Base-by-base conservation (phyloP, 208 protist genomes). In the Wallacemonas sp. region DNA sequence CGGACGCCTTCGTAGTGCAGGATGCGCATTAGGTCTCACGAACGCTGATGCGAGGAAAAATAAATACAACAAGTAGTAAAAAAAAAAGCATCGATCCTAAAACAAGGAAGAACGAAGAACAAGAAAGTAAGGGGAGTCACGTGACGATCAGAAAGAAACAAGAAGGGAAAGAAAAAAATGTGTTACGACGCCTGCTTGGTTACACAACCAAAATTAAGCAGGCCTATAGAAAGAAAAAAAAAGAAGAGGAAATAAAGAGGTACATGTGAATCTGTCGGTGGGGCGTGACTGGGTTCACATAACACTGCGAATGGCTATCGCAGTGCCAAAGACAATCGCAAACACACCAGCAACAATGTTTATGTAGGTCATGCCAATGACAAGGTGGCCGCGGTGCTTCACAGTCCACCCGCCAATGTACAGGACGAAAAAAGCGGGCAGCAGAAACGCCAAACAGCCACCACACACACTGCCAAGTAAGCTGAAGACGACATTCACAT, bases 401-500 rank as follows among this genome's bases (percentile, higher is more conserved):
- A 77, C 31, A 14, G 67, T 77, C 74, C 78, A 86, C 28, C 68
- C 69, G 15, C 75, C 84, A 24, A 62, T 41, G 73, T 81, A 88
- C 74, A 80, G 77, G 58, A 72, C 62, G 2, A 84, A 76, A 47
- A 79, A 76, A 8, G 82, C 68, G 14, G 84, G 82, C 12, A 89
- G 64, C 9, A 89, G 64, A 39, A 93, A 91, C 28, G 76, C 82
- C 21, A 91, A 45, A 12, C 80, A 68, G 1, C 79, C 80, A 12
- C 79, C 83, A 51, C 69, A 86, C 22, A 91, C 59, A 42, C 69
- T 71, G 19, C 87, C 84, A 15, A 88, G 64, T 28, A 94, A 61
- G n/a, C 73, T 72, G 66, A 91, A 86, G 24, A 88, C 84, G 38
- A 85, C 72, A 47, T 77, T 83, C 63, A 94, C 73, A 53, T 84